Conservation (phyloP, 345 rosid genomes). For the Diplotaxis tenuifolia region DNA sequence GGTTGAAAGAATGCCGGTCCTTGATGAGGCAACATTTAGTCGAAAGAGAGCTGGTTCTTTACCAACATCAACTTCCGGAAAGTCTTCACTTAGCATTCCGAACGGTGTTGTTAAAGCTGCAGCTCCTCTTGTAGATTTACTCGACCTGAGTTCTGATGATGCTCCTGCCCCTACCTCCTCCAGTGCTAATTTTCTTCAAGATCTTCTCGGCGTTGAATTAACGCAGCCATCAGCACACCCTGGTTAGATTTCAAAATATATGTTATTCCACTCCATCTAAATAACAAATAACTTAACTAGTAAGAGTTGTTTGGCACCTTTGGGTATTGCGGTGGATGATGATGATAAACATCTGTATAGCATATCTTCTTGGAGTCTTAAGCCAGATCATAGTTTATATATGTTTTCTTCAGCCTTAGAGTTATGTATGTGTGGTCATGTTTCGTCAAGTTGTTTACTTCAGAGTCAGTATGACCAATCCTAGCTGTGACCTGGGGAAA, state of each 20-base stretch:
- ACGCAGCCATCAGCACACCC: conserved; percentile 53
- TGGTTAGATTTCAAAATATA: conserved; percentile 49
- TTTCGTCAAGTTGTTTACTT: conserved; percentile 3
- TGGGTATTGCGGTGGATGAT: neutral
- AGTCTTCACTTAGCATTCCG: conserved; percentile 59
- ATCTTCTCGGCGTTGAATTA: conserved; percentile 88
- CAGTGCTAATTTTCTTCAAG: conserved; percentile 73
- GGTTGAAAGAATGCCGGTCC: conserved; percentile 97
- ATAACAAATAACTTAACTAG: neutral
- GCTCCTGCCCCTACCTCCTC: conserved; percentile 71
- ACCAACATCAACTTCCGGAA: conserved; percentile 57
- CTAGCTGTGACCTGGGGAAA: conserved; percentile 4
- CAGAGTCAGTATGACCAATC: conserved; percentile 5
- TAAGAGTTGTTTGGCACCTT: neutral
- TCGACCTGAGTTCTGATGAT: conserved; percentile 83
- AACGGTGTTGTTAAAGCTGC: conserved; percentile 76
- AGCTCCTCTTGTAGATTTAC: conserved; percentile 84
- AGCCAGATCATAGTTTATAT: neutral
- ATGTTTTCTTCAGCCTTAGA: neutral
- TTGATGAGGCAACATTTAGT: conserved; percentile 94
- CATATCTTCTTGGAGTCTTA: conserved; percentile 6
- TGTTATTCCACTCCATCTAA: neutral
- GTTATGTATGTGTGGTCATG: conserved; percentile 3
- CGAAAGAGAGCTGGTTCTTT: conserved; percentile 85
- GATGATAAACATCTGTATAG: neutral